These are phyloP conservation scores for Albatrellus ellisii DNA, from an alignment of 768 basidiomycete species.

Conservation along the genomic window DNA sequence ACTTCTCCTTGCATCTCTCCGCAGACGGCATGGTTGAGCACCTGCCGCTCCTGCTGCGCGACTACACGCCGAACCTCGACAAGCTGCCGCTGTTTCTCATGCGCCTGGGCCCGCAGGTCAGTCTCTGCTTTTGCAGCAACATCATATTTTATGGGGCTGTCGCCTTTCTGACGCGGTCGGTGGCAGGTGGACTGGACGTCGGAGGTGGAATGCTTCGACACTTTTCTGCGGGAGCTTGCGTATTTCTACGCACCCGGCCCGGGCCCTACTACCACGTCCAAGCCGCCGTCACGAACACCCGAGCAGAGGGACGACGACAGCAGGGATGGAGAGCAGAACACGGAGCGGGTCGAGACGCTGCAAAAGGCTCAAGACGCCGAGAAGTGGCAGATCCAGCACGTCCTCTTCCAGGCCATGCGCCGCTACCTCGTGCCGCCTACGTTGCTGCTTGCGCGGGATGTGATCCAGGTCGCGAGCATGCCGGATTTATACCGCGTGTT, in stretches of 20 bases:
- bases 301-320: constrained; percentile 3
- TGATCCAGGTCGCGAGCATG: constrained; percentile 80
- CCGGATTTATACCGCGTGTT: constrained; percentile 93
- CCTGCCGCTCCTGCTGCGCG: constrained; percentile 72
- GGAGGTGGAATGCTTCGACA: constrained; percentile 76
- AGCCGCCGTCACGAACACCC: constrained; percentile 1
- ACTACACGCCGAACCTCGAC: constrained; percentile 85
- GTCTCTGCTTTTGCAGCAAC: constrained; percentile 4
- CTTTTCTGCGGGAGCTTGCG: constrained; percentile 80
- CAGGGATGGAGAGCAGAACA: constrained; percentile 16
- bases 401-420: constrained; percentile 78
- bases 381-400: constrained; percentile 82
- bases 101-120: constrained; percentile 84
- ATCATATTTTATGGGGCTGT: neutral
- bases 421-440: constrained; percentile 60
- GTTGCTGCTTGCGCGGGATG: constrained; percentile 52
- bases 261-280: constrained; percentile 17
- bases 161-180: constrained; percentile 1
- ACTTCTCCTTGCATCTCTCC: constrained; percentile 72
- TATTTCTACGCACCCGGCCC: constrained; percentile 79
- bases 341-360: constrained; percentile 31
- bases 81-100: constrained; percentile 83
- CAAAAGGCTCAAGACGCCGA: constrained; percentile 24
- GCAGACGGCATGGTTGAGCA: constrained; percentile 54
- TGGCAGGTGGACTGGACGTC: constrained; percentile 76